Percentiles rank a stretch among this genome's conserved stretches.
Evolutionary conservation across 2,329 filamentous ascomycete genomes (phyloP).

Genomic region (Massarina eburnea): DNA sequence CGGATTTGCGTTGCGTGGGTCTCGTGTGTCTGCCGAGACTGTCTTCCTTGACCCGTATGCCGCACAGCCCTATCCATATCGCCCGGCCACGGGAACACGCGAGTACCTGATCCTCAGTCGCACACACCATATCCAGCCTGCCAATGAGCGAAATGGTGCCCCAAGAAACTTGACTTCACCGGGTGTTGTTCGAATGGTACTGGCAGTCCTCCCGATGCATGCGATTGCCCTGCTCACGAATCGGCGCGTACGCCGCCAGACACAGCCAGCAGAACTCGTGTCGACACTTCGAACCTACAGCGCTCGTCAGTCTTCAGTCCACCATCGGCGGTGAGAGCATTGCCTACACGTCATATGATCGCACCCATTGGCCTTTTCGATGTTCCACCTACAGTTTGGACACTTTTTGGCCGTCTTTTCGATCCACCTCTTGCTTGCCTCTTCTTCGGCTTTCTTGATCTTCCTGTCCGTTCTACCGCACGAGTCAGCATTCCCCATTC

Average conservation of each 20-base stretch:
- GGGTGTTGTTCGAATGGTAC: background rate
- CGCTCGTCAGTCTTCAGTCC: background rate
- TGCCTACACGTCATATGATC: conserved; percentile 44
- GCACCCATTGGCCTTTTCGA: conserved; percentile 46
- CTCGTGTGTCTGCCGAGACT: background rate
- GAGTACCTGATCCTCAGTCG: background rate
- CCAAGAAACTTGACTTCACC: too few relatives aligned
- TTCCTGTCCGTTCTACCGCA: conserved; percentile 18
- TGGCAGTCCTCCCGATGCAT: background rate
- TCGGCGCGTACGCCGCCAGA: conserved; percentile 16
- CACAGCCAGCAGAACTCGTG: conserved; percentile 47
- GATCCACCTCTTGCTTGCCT: conserved; percentile 33
- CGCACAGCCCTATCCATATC: background rate
- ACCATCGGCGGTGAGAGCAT: background rate
- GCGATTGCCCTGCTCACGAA: background rate
- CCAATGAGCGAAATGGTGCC: too few relatives aligned
- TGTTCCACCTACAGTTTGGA: conserved; percentile 42
- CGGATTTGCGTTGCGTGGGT: conserved; percentile 10
- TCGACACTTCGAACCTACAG: conserved; percentile 37
- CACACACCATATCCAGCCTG: too few relatives aligned
- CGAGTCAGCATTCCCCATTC: background rate
- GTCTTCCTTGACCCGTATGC: background rate
- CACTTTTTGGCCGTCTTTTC: conserved; percentile 40
- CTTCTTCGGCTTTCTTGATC: conserved; percentile 29
- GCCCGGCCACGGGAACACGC: background rate